These are phyloP conservation scores for Globisporangium cylindrosporum DNA, from an alignment of 352 stramenopile species.

Conservation along the genomic window DNA sequence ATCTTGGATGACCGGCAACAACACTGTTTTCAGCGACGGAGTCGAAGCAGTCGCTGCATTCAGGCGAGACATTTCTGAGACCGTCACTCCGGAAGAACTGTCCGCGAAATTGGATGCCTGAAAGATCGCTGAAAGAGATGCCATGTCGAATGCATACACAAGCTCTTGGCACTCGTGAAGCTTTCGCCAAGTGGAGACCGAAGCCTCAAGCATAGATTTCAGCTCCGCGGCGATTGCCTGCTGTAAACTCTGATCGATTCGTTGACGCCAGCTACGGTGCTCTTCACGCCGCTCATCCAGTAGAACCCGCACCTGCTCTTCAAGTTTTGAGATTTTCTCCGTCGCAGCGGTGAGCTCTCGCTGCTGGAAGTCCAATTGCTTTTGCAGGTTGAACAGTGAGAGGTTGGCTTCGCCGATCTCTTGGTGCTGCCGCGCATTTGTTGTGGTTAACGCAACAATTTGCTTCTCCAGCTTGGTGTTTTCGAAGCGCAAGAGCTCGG, in stretches of 20 bases:
- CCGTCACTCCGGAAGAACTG: neutral
- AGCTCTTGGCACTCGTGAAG: slow-evolving; percentile 31
- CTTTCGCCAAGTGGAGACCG: slow-evolving; percentile 35
- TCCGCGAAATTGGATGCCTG: neutral
- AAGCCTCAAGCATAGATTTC: slow-evolving; percentile 29
- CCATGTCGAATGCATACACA: slow-evolving; percentile 18
- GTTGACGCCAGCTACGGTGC: slow-evolving; percentile 28
- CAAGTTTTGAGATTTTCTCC: slow-evolving; percentile 17
- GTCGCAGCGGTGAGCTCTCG: slow-evolving; percentile 20
- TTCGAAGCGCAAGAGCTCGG: slow-evolving; percentile 34
- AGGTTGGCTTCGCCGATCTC: slow-evolving; percentile 28
- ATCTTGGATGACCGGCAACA: slow-evolving; percentile 5
- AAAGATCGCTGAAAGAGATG: slow-evolving; percentile 11
- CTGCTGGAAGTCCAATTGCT: slow-evolving; percentile 23
- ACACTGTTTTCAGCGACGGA: neutral
- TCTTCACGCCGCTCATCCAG: slow-evolving; percentile 34
- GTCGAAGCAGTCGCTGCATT: neutral
- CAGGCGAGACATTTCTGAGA: neutral
- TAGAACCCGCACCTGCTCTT: slow-evolving; percentile 33
- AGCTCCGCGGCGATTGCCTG: slow-evolving; percentile 26
- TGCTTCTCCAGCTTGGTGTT: slow-evolving; percentile 40
- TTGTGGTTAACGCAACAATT: slow-evolving; percentile 17
- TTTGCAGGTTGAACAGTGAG: slow-evolving; percentile 26
- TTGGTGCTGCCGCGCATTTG: slow-evolving; percentile 22
- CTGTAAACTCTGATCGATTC: slow-evolving; percentile 31